phyloP scores from a whole-genome alignment of 768 basidiomycete genomes.

The Suillus plorans region DNA sequence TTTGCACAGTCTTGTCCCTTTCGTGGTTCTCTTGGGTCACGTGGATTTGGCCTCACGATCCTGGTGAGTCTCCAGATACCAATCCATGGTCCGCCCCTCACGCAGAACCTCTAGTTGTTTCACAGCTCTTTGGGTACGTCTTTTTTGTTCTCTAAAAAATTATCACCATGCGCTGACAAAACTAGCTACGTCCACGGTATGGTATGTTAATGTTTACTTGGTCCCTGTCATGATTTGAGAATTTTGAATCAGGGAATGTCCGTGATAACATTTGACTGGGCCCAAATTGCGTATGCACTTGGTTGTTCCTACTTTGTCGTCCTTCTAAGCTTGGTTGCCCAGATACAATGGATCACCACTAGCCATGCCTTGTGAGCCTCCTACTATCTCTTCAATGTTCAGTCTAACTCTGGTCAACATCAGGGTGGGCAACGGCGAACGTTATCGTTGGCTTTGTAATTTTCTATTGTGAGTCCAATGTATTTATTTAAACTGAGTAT shows the following conservation, averaged over 20 bases:
- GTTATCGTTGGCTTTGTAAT: constrained; percentile 63
- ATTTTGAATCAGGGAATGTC: constrained; percentile 53
- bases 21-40: constrained; percentile 62
- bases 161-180: constrained; percentile 8
- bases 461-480: constrained; percentile 57
- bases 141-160: neutral
- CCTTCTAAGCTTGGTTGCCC: neutral
- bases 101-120: constrained; percentile 32
- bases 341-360: constrained; percentile 49
- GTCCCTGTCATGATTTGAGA: neutral
- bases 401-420: constrained; percentile 6
- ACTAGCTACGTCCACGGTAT: constrained; percentile 41
- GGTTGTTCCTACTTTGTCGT: constrained; percentile 6
- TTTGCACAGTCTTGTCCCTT: constrained; percentile 41
- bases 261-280: constrained; percentile 80
- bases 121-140: constrained; percentile 48
- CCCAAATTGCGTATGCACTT: constrained; percentile 49
- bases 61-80: constrained; percentile 36
- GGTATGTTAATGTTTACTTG: constrained; percentile 27
- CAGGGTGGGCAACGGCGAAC: constrained; percentile 79
- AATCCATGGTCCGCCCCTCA: constrained; percentile 20
- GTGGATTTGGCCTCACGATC: constrained; percentile 50
- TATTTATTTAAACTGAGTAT: neutral
- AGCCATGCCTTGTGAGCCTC: constrained; percentile 57
- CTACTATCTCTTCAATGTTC: neutral